Evolutionary conservation across 2,329 filamentous ascomycete species (phyloP).

Genomic region (Myotisia sp.): DNA sequence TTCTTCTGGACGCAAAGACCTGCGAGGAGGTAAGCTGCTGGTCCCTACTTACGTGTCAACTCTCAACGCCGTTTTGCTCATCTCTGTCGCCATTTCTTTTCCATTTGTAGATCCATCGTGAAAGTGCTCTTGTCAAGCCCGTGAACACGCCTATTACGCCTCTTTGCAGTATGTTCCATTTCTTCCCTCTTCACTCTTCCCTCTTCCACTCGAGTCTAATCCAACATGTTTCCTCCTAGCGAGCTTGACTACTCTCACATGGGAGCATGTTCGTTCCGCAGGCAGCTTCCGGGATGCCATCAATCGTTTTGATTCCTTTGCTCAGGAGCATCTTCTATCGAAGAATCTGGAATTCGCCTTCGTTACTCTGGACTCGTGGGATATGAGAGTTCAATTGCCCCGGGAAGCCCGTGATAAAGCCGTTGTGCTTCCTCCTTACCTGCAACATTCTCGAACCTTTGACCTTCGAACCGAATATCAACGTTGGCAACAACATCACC

Average conservation of each 20-base stretch:
- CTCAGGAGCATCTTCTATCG: conserved; percentile 74
- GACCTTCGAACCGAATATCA: conserved; percentile 96
- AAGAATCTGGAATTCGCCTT: conserved; percentile 96
- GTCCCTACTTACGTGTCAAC: background rate
- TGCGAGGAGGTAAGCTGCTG: conserved; percentile 66
- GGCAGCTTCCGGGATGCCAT: conserved; percentile 95
- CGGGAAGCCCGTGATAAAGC: conserved; percentile 97
- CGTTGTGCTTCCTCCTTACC: conserved; percentile 86
- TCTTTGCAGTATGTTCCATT: conserved; percentile 73
- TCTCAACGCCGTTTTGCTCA: conserved; percentile 8
- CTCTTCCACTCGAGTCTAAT: conserved; percentile 9
- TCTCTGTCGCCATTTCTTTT: conserved; percentile 1
- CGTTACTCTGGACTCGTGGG: conserved; percentile 96
- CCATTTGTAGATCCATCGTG: conserved; percentile 63
- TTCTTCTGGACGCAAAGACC: conserved; percentile 78
- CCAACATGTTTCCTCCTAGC: conserved; percentile 38
- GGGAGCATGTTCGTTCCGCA: conserved; percentile 96
- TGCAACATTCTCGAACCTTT: conserved; percentile 95
- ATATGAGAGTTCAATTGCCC: conserved; percentile 90
- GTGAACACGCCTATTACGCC: conserved; percentile 98
- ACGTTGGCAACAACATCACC: conserved; percentile 95
- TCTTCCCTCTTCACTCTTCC: conserved; percentile 11
- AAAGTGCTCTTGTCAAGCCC: conserved; percentile 93
- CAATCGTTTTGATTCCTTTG: conserved; percentile 86
- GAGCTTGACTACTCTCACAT: conserved; percentile 91